Base-by-base conservation (phyloP, 2,329 filamentous ascomycete species). In the Sordariomycetes sp. region DNA sequence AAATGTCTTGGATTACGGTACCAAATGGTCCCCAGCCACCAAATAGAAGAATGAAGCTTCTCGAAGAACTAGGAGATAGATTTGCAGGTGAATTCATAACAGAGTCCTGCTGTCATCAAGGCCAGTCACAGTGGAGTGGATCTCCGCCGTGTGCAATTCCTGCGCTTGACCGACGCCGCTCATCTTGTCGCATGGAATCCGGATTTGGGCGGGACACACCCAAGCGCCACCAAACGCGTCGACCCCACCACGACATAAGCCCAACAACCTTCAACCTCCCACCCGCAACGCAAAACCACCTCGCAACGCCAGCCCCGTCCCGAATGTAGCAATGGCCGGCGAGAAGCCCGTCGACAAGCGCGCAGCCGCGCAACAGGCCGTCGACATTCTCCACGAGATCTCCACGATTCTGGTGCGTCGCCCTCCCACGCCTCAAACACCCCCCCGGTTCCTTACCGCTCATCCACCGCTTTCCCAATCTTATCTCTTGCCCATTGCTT, bases 351-450 rank as follows among this genome's bases (percentile, higher is more conserved):
- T 79, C 58, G 81, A 84, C 60, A 90, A 90, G 72, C 86, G 89
- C 70, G 82, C 82, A 64, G 88, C 88, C 28, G 89, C 89, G 20
- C 86, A 90, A 65, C 87, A 93, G 67, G 89, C 88, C 56, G 88
- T 94, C 62, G 88, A 91, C 69, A 90, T 93, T 54, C 79, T 91
- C 34, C 84, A 90, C 65, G 89, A 94, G 69, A 93, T 94, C 63
- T 88, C 93, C 55, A 94, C 89, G 50, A 87, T 99, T 58, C 79
- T 99, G 63, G 93, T 97, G 75, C 65, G 83, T 75, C 40, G 28
- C 28, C n/a, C 20, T 32, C 43, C 40, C 18, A 14, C 18, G 12
- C 37, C 40, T 20, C 34, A 25, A 32, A 8, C 4, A 28, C 24
- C 8, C 54, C 40, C 20, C 54, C 35, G 3, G 16, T 48, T 2